A percentile compares a stretch with the other conserved stretches of the same genome.
Evolutionary conservation across 495 filamentous ascomycete species (phyloP).

Genomic region (Xylaria bambusicola): DNA sequence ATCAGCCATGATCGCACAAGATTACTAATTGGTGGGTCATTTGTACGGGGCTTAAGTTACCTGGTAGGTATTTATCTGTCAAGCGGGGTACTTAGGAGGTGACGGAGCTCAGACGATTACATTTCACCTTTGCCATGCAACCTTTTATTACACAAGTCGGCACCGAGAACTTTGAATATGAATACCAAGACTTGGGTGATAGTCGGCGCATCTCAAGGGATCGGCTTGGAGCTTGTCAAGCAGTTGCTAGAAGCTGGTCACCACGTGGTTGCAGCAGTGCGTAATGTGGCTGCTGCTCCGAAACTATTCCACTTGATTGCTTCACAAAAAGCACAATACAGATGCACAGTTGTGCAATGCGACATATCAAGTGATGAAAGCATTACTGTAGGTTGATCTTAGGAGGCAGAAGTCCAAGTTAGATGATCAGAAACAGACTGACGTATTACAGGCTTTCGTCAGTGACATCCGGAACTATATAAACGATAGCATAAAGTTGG

Average conservation of each 20-base stretch:
- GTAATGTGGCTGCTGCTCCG: slow-evolving; percentile 43
- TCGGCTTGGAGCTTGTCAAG: slow-evolving; percentile 57
- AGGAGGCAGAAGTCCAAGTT: neutral
- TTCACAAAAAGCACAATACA: slow-evolving; percentile 39
- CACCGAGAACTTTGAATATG: too few species aligned
- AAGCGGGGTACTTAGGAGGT: too few species aligned
- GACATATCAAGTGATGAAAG: slow-evolving; percentile 50
- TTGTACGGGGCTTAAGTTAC: too few species aligned
- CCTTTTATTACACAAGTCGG: too few species aligned
- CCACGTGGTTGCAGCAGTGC: slow-evolving; percentile 54
- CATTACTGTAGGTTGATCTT: slow-evolving; percentile 50
- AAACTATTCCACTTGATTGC: slow-evolving; percentile 42
- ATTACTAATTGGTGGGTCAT: too few species aligned
- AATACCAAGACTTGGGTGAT: slow-evolving; percentile 49
- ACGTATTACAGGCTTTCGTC: slow-evolving; percentile 11
- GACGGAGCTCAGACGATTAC: too few species aligned
- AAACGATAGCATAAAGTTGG: slow-evolving; percentile 40
- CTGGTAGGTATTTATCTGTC: too few species aligned
- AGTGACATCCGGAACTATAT: slow-evolving; percentile 27
- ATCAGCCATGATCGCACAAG: too few species aligned
- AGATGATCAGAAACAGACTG: neutral
- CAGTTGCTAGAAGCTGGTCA: slow-evolving; percentile 52
- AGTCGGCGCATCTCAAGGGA: slow-evolving; percentile 59
- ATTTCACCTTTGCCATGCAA: too few species aligned
- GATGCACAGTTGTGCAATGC: slow-evolving; percentile 47